Evolutionary conservation across 805 yeast genomes (phyloP), one percentile per base, ranked within the genome.

Genomic region (Ogataea corticis): DNA sequence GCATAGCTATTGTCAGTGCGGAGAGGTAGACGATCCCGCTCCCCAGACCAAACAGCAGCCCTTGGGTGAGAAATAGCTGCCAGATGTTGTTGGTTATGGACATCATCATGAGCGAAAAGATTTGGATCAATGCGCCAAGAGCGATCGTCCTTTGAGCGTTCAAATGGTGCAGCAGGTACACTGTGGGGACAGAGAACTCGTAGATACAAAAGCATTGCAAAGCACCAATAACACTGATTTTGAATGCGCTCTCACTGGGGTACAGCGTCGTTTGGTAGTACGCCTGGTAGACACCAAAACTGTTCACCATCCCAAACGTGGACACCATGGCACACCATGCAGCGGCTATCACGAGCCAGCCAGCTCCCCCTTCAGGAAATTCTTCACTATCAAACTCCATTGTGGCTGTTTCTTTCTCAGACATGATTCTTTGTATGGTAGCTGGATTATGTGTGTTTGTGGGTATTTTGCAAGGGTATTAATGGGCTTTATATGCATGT

Each of bases 1-100:
- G 85, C 1, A 86, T 86, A 14, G 82, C 54, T 9, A 82, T 63
- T 0, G 80, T 70, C 12, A 79, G 67, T 0, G 80, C 78, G 2
- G 88, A 87, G 3, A 80, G 68, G 41, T 79, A 75, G 46, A 80
- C 67, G 12, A 77, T 59, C 0, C 87, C 79, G 38, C 78, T 59
- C 4, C 82, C 82, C 31, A 75, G 54, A 13, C 87, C 85, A 43
- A 75, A 75, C 48, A 84, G 54, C 1, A 82, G 60, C 11, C 91
- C 90, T 62, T 85, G 90, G 9, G 87, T 76, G 19, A 82, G 57
- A 56, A 76, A 83, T 3, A 84, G 55, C 56, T 85, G 83, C 87
- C 88, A 83, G 13, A 77, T 54, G 17, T 68, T 59, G 6, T 70
- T 75, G 1, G 83, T 63, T 47, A 73, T 76, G 3, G 83, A 73